Percentiles rank a stretch among this genome's conserved stretches.
Conservation (phyloP, 257 asterid genomes). For the Solanum verrucosum region DNA sequence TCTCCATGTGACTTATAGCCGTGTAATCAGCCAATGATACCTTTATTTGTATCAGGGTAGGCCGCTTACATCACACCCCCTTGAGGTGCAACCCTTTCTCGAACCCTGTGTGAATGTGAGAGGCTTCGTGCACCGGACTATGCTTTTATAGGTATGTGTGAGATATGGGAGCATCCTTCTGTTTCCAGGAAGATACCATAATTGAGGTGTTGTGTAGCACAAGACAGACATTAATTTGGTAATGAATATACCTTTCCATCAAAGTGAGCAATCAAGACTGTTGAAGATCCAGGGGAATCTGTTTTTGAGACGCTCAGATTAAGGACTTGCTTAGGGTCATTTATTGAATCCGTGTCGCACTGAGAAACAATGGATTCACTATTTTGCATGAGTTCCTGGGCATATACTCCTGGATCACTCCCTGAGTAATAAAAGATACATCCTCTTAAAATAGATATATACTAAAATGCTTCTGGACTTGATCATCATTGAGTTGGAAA, state of each 20-base stretch:
- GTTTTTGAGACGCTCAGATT: constrained; percentile 38
- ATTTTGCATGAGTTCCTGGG: constrained; percentile 53
- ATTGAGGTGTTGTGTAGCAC: neutral
- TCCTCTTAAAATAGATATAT: neutral
- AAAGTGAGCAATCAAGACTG: constrained; percentile 54
- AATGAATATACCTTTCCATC: constrained; percentile 60
- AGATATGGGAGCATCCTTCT: neutral
- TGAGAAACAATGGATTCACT: constrained; percentile 40
- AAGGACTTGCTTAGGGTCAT: constrained; percentile 48
- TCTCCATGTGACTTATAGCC: neutral
- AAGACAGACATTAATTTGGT: neutral
- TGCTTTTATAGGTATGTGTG: neutral
- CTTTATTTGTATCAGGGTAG: neutral
- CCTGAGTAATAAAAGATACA: constrained; percentile 26
- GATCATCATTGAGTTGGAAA: neutral
- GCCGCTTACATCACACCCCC: neutral
- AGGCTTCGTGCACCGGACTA: neutral
- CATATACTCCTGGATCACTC: constrained; percentile 55
- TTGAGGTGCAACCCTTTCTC: neutral
- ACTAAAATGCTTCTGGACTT: neutral
- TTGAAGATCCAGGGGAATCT: constrained; percentile 57
- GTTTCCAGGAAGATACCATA: neutral
- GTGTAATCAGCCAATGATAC: neutral
- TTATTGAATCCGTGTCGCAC: constrained; percentile 12
- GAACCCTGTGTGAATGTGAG: neutral